phyloP scores from a whole-genome alignment of 202 grass and related monocot species.

The Carex arenaria region DNA sequence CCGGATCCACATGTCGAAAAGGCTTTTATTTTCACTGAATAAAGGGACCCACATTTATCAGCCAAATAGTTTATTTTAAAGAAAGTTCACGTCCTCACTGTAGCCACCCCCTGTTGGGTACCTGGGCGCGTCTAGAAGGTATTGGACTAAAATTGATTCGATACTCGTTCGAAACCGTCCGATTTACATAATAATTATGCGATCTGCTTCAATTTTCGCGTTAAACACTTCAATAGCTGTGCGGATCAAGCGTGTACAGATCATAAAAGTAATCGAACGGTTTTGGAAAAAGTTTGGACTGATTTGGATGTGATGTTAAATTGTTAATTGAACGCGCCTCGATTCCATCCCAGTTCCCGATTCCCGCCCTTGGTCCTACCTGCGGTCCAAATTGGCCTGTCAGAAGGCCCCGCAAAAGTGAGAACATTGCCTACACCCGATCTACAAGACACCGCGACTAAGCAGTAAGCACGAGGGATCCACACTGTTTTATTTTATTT shows the following conservation, averaged over 20 bases:
- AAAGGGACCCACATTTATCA: not conserved
- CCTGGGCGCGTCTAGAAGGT: no score
- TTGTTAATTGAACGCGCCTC: no score
- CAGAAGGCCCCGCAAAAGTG: not conserved
- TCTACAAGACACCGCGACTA: not conserved
- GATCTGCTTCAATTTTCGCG: no score
- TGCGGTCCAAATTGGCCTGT: slow-evolving; percentile 1
- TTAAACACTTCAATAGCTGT: no score
- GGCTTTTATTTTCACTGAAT: not conserved
- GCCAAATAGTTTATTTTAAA: not conserved
- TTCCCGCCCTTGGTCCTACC: not conserved
- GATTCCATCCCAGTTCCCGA: not conserved
- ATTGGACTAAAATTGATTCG: no score
- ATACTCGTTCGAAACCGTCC: no score
- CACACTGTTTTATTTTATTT: not conserved
- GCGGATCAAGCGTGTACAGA: no score
- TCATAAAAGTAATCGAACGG: no score
- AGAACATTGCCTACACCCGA: not conserved
- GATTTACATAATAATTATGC: no score
- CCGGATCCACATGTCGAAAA: not conserved
- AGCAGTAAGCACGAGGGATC: not conserved
- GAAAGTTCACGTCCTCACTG: not conserved
- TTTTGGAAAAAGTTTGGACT: no score
- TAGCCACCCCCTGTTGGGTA: not conserved
- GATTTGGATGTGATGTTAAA: no score